Evolutionary conservation across 257 asterid species (phyloP).

Genomic region (Phtheirospermum japonicum): DNA sequence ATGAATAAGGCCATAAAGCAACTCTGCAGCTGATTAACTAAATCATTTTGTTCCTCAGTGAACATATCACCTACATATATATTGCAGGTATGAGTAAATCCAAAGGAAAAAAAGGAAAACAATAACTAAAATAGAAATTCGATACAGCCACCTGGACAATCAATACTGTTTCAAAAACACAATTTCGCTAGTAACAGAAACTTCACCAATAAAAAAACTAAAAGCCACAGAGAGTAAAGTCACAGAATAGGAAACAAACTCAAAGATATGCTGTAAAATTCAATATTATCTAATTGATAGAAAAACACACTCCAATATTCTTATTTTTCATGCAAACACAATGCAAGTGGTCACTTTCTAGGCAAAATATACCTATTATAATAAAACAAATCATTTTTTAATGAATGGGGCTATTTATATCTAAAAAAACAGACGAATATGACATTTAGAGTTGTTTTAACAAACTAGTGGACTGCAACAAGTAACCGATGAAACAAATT

Average conservation of each 20-base stretch:
- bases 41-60: constrained; percentile 92
- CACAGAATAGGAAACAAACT: background rate
- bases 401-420: too few species aligned
- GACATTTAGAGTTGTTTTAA: too few species aligned
- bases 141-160: background rate
- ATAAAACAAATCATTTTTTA: too few species aligned
- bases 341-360: too few species aligned
- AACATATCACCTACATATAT: constrained; percentile 69
- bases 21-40: constrained; percentile 97
- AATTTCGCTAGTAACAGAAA: background rate
- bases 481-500: too few species aligned
- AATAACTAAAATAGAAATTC: background rate
- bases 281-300: background rate
- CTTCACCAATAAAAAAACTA: background rate
- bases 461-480: too few species aligned
- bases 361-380: too few species aligned
- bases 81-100: constrained; percentile 13
- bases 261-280: background rate
- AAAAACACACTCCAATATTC: background rate
- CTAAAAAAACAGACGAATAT: too few species aligned
- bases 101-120: background rate
- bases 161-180: background rate
- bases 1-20: constrained; percentile 94
- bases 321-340: too few species aligned
- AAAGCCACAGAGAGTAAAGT: background rate